Percentiles rank a stretch among this genome's conserved stretches.
phyloP scores from a whole-genome alignment of 306 rosid genomes.

The Prunus kanzakura region DNA sequence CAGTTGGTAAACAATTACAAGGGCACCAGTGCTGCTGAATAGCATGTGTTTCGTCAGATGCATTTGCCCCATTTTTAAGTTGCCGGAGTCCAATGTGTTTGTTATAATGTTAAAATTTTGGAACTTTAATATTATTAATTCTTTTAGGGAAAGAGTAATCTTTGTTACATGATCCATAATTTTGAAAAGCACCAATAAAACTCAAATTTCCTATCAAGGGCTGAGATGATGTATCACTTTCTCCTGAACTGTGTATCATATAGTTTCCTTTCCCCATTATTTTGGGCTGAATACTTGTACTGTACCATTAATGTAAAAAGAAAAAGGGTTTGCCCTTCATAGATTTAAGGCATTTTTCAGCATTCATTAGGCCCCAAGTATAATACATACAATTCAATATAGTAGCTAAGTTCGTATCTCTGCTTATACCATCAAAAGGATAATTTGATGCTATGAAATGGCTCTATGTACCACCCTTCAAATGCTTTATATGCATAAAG shows the following conservation, averaged over 20 bases:
- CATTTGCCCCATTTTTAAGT: conserved; percentile 12
- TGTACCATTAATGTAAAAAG: neutral
- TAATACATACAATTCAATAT: no score
- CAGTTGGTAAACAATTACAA: conserved; percentile 67
- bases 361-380: no score
- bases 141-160: neutral
- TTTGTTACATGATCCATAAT: conserved; percentile 27
- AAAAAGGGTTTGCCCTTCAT: neutral
- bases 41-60: conserved; percentile 14
- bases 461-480: neutral
- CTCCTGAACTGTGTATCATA: conserved; percentile 6
- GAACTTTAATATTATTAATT: neutral
- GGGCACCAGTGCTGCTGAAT: conserved; percentile 52
- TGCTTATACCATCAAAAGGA: neutral
- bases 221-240: conserved; percentile 15
- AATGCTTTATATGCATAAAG: neutral
- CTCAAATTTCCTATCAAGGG: conserved; percentile 15
- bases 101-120: neutral
- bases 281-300: neutral
- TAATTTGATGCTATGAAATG: neutral
- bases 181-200: conserved; percentile 39
- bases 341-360: neutral
- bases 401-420: no score
- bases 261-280: neutral
- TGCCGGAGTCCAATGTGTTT: neutral